These are phyloP conservation scores for Xenosphaeropsis pyriputrescens DNA, from an alignment of 2,329 filamentous ascomycete genomes.

Conservation along the genomic window DNA sequence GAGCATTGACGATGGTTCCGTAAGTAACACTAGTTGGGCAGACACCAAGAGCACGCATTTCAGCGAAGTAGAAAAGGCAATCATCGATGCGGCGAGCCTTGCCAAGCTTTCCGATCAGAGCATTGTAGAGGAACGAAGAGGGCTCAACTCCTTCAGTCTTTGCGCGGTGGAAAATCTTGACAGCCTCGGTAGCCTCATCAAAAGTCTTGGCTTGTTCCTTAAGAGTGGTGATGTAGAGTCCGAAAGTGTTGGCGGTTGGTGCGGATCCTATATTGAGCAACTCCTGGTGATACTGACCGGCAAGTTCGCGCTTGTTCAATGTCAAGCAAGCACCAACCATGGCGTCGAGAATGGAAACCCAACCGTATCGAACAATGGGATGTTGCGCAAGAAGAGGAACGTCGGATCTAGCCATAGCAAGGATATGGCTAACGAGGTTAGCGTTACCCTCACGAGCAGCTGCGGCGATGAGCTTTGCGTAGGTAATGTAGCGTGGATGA, in stretches of 20 bases:
- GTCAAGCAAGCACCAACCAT: conserved; percentile 90
- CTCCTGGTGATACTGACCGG: conserved; percentile 82
- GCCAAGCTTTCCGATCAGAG: conserved; percentile 92
- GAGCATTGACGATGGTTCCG: conserved; percentile 92
- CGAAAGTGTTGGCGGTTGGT: conserved; percentile 93
- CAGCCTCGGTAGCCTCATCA: conserved; percentile 89
- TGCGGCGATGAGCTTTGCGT: conserved; percentile 85
- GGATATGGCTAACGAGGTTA: conserved; percentile 70
- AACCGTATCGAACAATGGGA: conserved; percentile 79
- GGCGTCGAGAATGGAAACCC: conserved; percentile 89
- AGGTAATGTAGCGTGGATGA: conserved; percentile 90
- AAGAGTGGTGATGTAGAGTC: conserved; percentile 96
- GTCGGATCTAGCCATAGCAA: conserved; percentile 79
- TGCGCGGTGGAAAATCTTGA: conserved; percentile 93
- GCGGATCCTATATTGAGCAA: conserved; percentile 79
- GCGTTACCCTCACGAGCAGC: conserved; percentile 76
- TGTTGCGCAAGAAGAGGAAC: conserved; percentile 77
- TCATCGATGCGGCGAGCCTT: conserved; percentile 97
- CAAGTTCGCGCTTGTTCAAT: conserved; percentile 64
- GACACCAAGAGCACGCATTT: conserved; percentile 88
- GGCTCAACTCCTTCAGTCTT: conserved; percentile 90
- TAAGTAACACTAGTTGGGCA: conserved; percentile 96
- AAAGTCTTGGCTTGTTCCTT: conserved; percentile 97
- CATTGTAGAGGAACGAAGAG: conserved; percentile 95
- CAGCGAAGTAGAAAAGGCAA: conserved; percentile 93